These are phyloP conservation scores for Coemansia sp. DNA, from an alignment of 192 early-diverging fungal genomes.

Conservation along the genomic window DNA sequence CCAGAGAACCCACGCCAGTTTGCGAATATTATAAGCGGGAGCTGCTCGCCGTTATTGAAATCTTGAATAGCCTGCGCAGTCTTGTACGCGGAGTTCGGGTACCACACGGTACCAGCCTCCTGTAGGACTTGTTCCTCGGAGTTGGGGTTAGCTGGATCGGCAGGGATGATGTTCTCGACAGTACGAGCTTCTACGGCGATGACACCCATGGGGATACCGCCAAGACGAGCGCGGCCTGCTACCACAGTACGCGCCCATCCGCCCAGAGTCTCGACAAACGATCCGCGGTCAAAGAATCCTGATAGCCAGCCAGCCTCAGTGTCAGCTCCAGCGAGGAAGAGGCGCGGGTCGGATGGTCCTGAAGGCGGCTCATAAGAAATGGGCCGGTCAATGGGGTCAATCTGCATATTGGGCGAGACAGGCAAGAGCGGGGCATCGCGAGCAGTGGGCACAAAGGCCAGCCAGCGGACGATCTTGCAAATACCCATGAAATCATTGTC, in stretches of 20 bases:
- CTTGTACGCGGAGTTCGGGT: constrained; percentile 98
- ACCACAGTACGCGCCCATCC: constrained; percentile 98
- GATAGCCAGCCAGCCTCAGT: constrained; percentile 66
- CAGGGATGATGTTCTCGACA: constrained; percentile 87
- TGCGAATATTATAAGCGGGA: constrained; percentile 98
- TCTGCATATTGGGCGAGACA: constrained; percentile 56
- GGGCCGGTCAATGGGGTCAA: constrained; percentile 79
- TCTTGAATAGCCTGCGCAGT: constrained; percentile 99
- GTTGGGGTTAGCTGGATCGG: constrained; percentile 90
- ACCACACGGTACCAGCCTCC: constrained; percentile 98
- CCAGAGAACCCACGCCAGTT: constrained; percentile 99
- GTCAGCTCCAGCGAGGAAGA: constrained; percentile 83
- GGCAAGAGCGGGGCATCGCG: constrained; percentile 67
- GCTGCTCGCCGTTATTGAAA: constrained; percentile 97
- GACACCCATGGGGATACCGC: constrained; percentile 96
- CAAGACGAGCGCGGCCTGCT: constrained; percentile 90
- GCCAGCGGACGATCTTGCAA: constrained; percentile 89
- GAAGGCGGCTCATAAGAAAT: constrained; percentile 83
- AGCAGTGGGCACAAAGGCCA: constrained; percentile 83
- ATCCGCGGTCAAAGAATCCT: constrained; percentile 98
- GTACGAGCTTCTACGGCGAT: constrained; percentile 96
- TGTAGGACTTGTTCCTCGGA: constrained; percentile 86
- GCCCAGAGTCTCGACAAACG: constrained; percentile 92
- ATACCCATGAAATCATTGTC: constrained; percentile 95
- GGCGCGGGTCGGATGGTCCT: constrained; percentile 87